Evolutionary conservation across 345 rosid species (phyloP), one percentile per base, ranked within the genome.

Genomic region (Hibiscus mutabilis): DNA sequence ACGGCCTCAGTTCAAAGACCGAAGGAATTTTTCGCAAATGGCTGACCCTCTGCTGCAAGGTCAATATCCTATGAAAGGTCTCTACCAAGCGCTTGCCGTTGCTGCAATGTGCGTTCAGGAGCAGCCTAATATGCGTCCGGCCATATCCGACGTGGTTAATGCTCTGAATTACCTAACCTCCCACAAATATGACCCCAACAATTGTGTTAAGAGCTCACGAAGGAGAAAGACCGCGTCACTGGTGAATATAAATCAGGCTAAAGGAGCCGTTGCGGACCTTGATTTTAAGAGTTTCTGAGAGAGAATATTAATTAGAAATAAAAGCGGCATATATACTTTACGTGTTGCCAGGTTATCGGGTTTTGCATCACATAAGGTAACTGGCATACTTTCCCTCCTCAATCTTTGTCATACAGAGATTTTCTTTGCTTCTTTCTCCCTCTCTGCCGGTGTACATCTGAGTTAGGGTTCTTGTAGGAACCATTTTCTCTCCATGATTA

Each of bases 31-130:
- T 60, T 68, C 88, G 0, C 66, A 35, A 56, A 91, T 93, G 92
- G 93, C 85, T 57, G 97, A 93, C 60, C 98, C 98, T 0, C 73
- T 55, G 71, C 97, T 93, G 19, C 84, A 84, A 31, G 96, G 90
- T 67, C 87, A 77, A 69, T 91, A 89, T 77, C 97, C 97, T 0
- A 62, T 79, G 4, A 86, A 89, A 80, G 94, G 98, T 53, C 69
- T 93, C 68, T 91, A 87, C 84, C 98, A 91, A 83, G 94, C 91
- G 2, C 86, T 91, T 31, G 97, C 97, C 12, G 84, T 93, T 6
- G 87, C 98, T 47, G 97, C 98, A 47, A 91, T 91, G 96, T 93
- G 98, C 6, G 91, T 93, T 24, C 98, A 93, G 73, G 98, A 93
- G 55, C 92, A 91, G 78, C 92, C 98, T 15, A 85, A 80, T 51